phyloP scores from a whole-genome alignment of 805 yeast genomes.

The Cyberlindnera meyerae region DNA sequence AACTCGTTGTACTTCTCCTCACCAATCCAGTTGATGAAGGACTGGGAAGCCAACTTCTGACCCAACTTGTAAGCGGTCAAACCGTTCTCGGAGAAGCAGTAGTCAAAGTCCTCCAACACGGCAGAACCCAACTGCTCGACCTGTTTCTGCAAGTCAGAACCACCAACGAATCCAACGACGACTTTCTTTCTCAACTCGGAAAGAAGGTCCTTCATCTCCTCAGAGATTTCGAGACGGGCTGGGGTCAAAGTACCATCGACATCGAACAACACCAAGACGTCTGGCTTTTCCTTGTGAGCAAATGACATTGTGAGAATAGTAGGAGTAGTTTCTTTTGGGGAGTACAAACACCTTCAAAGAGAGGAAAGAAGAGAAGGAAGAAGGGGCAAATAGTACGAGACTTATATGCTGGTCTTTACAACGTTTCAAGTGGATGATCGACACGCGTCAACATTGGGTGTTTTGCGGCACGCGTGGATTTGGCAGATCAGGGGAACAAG shows the following conservation, averaged over 20 bases:
- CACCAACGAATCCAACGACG: conserved; percentile 97
- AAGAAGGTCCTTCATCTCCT: conserved; percentile 72
- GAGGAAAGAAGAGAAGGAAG: neutral
- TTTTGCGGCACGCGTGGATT: too few species aligned
- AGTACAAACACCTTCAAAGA: conserved; percentile 2
- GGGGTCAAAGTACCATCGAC: conserved; percentile 99
- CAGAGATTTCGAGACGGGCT: conserved; percentile 76
- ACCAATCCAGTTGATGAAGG: conserved; percentile 94
- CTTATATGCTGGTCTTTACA: too few species aligned
- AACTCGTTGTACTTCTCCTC: conserved; percentile 89
- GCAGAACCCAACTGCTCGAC: conserved; percentile 89
- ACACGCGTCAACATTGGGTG: too few species aligned
- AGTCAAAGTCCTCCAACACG: conserved; percentile 80
- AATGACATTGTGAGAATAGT: conserved; percentile 43
- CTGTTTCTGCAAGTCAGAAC: conserved; percentile 91
- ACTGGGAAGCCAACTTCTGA: conserved; percentile 82
- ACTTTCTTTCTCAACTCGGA: conserved; percentile 80
- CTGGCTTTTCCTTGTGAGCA: conserved; percentile 73
- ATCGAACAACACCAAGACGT: conserved; percentile 87
- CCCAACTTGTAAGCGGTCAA: conserved; percentile 95
- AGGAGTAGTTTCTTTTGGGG: too few species aligned
- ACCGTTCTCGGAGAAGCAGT: conserved; percentile 96
- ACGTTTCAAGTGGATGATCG: too few species aligned
- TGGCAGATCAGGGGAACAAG: too few species aligned
- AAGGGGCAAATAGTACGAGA: too few species aligned